Conservation (phyloP, 768 basidiomycete genomes). For the Lepiota venenata region DNA sequence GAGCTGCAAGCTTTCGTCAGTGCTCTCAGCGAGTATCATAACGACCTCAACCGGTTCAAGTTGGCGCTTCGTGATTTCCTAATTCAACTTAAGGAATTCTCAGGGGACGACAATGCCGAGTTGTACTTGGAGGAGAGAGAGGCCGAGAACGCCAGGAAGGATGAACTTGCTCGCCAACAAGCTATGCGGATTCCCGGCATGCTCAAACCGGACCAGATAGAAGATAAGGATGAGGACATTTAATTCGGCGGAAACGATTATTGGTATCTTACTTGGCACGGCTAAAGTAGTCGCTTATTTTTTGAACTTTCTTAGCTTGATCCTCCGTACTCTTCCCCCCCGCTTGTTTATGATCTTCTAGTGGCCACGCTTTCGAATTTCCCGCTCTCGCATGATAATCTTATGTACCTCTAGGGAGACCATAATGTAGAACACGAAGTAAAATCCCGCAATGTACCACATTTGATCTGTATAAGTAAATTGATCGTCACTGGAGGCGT, state of each 20-base stretch:
- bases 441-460: too few relatives aligned
- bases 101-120: conserved; percentile 84
- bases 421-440: conserved; percentile 12
- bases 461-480: too few relatives aligned
- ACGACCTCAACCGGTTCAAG: conserved; percentile 89
- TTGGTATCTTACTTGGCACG: conserved; percentile 9
- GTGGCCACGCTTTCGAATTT: conserved; percentile 10
- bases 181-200: conserved; percentile 97
- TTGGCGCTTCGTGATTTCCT: conserved; percentile 94
- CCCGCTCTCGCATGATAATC: conserved; percentile 8
- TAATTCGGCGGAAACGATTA: conserved; percentile 28
- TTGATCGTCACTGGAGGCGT: background rate
- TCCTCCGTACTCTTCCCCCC: conserved; percentile 20
- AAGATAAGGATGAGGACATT: conserved; percentile 91
- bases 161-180: conserved; percentile 79
- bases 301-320: conserved; percentile 24
- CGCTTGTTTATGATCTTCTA: conserved; percentile 12
- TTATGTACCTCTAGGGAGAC: conserved; percentile 12
- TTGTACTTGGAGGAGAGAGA: conserved; percentile 95
- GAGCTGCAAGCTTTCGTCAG: conserved; percentile 71
- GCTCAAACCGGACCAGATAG: conserved; percentile 92
- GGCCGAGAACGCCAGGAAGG: conserved; percentile 72
- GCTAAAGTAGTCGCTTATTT: conserved; percentile 12
- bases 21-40: conserved; percentile 67
- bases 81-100: conserved; percentile 96